Evolutionary conservation across 208 protist species (phyloP).

Genomic region (Crithidia fasciculata): DNA sequence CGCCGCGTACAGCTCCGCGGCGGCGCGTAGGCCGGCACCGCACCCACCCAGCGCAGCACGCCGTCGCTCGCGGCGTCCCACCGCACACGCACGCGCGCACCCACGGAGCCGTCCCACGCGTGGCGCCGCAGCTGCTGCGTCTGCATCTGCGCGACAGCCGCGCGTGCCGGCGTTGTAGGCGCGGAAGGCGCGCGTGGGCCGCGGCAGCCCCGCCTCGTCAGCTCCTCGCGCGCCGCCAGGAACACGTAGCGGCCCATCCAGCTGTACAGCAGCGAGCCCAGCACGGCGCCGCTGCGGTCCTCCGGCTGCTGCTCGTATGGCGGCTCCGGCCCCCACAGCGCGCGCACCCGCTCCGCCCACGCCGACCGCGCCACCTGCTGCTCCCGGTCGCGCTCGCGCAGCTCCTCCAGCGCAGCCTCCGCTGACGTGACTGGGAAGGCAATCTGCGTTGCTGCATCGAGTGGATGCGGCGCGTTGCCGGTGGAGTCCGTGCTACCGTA

Average conservation of each 20-base stretch:
- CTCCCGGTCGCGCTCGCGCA: conserved; percentile 12
- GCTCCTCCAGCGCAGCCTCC: conserved; percentile 14
- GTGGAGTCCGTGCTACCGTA: too few species aligned
- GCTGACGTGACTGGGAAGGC: conserved; percentile 5
- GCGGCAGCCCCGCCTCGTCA: conserved; percentile 8
- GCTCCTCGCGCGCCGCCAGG: conserved; percentile 4
- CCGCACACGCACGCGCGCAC: conserved; percentile 24
- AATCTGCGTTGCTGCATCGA: neutral
- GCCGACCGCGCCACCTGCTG: conserved; percentile 9
- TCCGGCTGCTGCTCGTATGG: conserved; percentile 33
- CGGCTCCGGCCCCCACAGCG: conserved; percentile 38
- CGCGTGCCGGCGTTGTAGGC: conserved; percentile 17
- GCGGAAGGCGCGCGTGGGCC: conserved; percentile 12
- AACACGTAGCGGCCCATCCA: conserved; percentile 42
- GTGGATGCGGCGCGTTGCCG: neutral
- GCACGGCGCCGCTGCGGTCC: conserved; percentile 25
- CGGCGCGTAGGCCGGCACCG: conserved; percentile 43
- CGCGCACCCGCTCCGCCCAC: conserved; percentile 21
- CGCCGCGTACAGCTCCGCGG: conserved; percentile 47
- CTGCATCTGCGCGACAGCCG: conserved; percentile 23
- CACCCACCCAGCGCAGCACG: conserved; percentile 60
- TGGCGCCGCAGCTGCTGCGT: conserved; percentile 36
- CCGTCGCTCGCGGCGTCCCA: conserved; percentile 29
- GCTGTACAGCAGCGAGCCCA: conserved; percentile 36
- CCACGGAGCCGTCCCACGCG: conserved; percentile 47